A percentile compares a stretch with the other conserved stretches of the same genome.
Evolutionary conservation across 306 rosid species (phyloP).

Genomic region (Cicer pinnatifidum): DNA sequence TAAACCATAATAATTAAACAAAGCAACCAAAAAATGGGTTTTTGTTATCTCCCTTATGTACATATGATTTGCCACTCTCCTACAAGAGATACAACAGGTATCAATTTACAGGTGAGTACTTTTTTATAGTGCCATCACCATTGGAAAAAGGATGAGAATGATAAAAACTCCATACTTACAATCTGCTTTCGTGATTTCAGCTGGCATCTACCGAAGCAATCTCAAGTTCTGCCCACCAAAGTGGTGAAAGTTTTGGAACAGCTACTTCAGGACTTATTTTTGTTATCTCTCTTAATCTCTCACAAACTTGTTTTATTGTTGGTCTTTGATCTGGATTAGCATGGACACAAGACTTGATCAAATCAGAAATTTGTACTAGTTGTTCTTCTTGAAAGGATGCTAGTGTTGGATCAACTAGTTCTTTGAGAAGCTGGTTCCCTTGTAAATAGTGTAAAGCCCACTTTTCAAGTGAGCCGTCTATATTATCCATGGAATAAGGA

Average conservation of each 20-base stretch:
- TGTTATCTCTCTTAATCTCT: conserved; percentile 71
- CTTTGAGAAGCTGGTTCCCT: conserved; percentile 55
- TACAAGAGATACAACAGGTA: conserved; percentile 46
- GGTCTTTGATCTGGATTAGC: conserved; percentile 64
- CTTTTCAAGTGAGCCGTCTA: conserved; percentile 54
- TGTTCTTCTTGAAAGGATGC: conserved; percentile 63
- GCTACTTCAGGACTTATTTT: conserved; percentile 80
- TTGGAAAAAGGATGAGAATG: conserved; percentile 35
- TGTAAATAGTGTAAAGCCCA: conserved; percentile 71
- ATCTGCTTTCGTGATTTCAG: conserved; percentile 46
- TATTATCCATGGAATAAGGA: conserved; percentile 64
- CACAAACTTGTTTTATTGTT: conserved; percentile 61
- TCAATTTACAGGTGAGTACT: conserved; percentile 44
- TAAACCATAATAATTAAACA: conserved; percentile 36
- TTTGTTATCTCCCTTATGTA: conserved; percentile 54
- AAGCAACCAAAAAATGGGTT: conserved; percentile 36
- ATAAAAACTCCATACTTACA: conserved; percentile 49
- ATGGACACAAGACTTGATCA: conserved; percentile 63
- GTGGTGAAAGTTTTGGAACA: conserved; percentile 81
- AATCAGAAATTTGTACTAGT: conserved; percentile 58
- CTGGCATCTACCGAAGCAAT: conserved; percentile 63
- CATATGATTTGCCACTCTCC: conserved; percentile 52
- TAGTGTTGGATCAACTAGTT: conserved; percentile 76
- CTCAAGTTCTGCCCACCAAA: conserved; percentile 99
- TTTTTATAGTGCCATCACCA: conserved; percentile 38